phyloP scores from a whole-genome alignment of 306 rosid genomes.

The Sophora flavescens region DNA sequence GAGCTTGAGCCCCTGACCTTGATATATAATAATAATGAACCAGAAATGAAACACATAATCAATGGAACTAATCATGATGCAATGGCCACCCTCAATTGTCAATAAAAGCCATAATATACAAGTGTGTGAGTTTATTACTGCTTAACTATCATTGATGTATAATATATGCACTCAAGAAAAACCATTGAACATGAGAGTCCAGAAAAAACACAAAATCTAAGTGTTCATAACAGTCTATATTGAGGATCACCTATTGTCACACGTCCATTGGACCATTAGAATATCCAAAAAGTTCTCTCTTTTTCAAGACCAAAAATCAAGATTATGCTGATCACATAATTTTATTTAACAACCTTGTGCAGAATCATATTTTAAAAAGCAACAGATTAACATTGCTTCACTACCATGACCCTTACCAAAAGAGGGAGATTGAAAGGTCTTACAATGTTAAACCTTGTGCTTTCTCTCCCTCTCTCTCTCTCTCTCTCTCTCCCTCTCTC shows the following conservation, averaged over 20 bases:
- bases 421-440: not conserved
- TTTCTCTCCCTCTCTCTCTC: not conserved
- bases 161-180: not conserved
- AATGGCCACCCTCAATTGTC: not conserved
- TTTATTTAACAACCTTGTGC: not conserved
- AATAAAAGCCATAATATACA: not conserved
- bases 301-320: constrained; percentile 1
- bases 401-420: not conserved
- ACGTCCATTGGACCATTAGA: not conserved
- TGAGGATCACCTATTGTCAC: not conserved
- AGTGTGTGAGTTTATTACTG: not conserved
- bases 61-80: not conserved
- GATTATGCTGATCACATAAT: not conserved
- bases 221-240: not conserved
- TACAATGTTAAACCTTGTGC: not conserved
- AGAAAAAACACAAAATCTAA: not conserved
- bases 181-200: constrained; percentile 3
- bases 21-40: not conserved
- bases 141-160: not conserved
- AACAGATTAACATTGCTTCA: constrained; percentile 3
- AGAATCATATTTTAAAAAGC: constrained; percentile 5
- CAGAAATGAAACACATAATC: not conserved
- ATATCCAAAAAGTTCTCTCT: not conserved
- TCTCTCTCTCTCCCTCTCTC: not conserved
- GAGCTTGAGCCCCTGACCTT: not conserved